Conservation (phyloP, 495 filamentous ascomycete genomes). For the Neurospora cerealis region DNA sequence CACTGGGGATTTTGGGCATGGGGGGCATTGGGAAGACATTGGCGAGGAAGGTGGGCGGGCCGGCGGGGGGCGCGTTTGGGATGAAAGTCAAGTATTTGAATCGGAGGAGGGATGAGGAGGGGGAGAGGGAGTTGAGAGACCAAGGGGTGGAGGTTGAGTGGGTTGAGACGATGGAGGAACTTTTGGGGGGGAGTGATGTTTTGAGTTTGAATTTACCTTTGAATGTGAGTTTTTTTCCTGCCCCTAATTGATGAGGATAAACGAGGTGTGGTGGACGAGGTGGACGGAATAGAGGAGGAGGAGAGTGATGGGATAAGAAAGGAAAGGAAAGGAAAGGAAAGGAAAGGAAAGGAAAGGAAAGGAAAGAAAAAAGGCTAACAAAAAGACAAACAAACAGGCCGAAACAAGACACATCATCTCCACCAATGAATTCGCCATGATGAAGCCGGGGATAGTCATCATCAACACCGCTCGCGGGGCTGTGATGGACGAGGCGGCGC, state of each 20-base stretch:
- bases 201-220: slow-evolving; percentile 67
- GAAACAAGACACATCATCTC: slow-evolving; percentile 59
- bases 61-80: slow-evolving; percentile 43
- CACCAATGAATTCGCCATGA: slow-evolving; percentile 49
- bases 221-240: slow-evolving; percentile 40
- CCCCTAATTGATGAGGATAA: too few species aligned
- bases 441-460: slow-evolving; percentile 63
- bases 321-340: not conserved
- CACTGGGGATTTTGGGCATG: slow-evolving; percentile 77
- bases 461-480: slow-evolving; percentile 63
- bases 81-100: slow-evolving; percentile 68
- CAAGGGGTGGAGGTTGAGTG: slow-evolving; percentile 55
- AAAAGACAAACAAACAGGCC: slow-evolving; percentile 31
- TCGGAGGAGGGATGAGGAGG: slow-evolving; percentile 31
- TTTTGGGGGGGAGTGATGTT: slow-evolving; percentile 58
- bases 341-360: not conserved
- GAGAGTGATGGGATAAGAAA: not conserved
- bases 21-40: slow-evolving; percentile 63
- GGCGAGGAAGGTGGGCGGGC: slow-evolving; percentile 19
- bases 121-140: slow-evolving; percentile 50
- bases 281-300: too few species aligned
- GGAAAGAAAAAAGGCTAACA: slow-evolving; percentile 1
- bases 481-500: slow-evolving; percentile 61
- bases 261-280: too few species aligned
- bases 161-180: slow-evolving; percentile 52